Base-by-base conservation (phyloP, 768 basidiomycete species). In the Lactifluus hygrophoroides region DNA sequence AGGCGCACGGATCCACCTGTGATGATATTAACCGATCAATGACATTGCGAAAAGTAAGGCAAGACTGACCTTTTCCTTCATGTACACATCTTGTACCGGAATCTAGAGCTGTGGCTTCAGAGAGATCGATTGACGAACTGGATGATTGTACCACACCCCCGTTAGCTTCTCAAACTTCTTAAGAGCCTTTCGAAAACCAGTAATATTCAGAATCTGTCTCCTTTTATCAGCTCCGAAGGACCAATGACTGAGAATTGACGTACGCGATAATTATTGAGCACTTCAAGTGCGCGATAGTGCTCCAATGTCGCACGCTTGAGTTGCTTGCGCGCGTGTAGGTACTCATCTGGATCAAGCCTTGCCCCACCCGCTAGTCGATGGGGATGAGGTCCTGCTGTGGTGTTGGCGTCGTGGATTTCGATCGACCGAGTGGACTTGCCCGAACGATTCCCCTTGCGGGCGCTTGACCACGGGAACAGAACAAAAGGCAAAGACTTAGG, bases 211-310 rank as follows among this genome's bases (percentile, higher is more conserved):
- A 45, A 88, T 82, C 86, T 91, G 62, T 28, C 45, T n/a, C 38
- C 14, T 46, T 6, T 40, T 60, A 25, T 59, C 54, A 32, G 37
- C 47, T 57, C n/a, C 58, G n/a, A 21, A 46, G 62, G 49, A 62
- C 56, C 4, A 30, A 49, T 25, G n/a, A 16, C 25, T 58, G 3
- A 51, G 9, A 68, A 32, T 30, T 37, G 49, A 6, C 37, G 68
- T 67, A 92, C 92, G 32, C 92, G 80, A 70, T 95, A 99, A 67
- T 91, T 91, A 65, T 92, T 89, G 60, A 99, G 75, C 51, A 86
- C 73, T 68, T 95, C 93, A 21, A 96, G 74, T 10, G 81, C 86
- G 17, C 83, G 80, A 71, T 98, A 95, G 68, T 86, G 86, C 66
- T 95, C 92, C 50, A 85, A 65, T 0, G 89, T 78, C 1, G 95